Percentiles rank a stretch among this genome's conserved stretches.
These are phyloP conservation scores for Cryptococcus sp. DNA, from an alignment of 1,284 basidiomycete species.

Conservation along the genomic window DNA sequence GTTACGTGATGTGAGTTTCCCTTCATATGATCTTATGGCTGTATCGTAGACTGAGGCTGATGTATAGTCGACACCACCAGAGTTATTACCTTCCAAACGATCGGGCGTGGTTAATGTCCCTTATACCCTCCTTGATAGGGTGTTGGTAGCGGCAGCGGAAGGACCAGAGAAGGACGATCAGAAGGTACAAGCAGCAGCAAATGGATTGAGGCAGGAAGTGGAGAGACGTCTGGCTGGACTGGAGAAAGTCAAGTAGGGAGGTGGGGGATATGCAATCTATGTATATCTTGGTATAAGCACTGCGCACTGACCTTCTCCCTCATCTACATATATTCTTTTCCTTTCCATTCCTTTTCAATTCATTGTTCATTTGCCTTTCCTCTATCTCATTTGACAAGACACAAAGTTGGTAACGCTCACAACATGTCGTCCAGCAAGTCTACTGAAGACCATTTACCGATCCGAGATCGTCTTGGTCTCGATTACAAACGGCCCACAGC, in stretches of 20 bases:
- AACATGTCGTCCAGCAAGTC: too few relatives aligned
- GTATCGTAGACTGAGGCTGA: neutral
- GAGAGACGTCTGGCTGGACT: conserved; percentile 19
- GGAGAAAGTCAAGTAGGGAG: conserved; percentile 5
- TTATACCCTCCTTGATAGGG: conserved; percentile 80
- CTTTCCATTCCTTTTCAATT: too few relatives aligned
- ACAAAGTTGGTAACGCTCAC: too few relatives aligned
- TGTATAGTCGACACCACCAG: conserved; percentile 57
- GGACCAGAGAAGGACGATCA: conserved; percentile 50
- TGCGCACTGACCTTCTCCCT: too few relatives aligned
- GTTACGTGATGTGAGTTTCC: conserved; percentile 60
- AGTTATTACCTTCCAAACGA: conserved; percentile 56
- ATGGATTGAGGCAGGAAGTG: conserved; percentile 24
- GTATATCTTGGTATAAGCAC: too few relatives aligned
- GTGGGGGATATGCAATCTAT: too few relatives aligned
- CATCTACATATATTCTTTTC: too few relatives aligned
- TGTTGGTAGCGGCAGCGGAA: conserved; percentile 63
- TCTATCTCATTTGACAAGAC: too few relatives aligned
- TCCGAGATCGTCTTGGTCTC: too few relatives aligned
- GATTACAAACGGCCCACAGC: too few relatives aligned
- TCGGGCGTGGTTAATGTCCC: conserved; percentile 69
- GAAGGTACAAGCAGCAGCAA: conserved; percentile 26
- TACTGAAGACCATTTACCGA: too few relatives aligned
- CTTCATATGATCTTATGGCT: neutral
- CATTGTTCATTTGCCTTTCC: too few relatives aligned